Base-by-base conservation (phyloP, 108 stramenopile species). In the Licmophora abbreviata region DNA sequence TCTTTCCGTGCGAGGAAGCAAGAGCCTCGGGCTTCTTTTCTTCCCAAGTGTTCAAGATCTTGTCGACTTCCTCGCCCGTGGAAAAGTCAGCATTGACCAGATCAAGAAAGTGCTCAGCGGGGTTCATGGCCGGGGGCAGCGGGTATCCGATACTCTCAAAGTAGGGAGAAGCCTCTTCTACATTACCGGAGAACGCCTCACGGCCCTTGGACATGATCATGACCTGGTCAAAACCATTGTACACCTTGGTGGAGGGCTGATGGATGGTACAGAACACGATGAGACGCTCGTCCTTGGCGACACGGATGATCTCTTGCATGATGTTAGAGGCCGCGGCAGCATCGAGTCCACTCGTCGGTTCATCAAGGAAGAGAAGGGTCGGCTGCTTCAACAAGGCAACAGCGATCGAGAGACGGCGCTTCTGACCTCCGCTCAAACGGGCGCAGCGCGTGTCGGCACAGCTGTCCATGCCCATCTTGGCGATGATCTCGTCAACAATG, bases 351-450 rank as follows among this genome's bases (percentile, higher is more conserved):
- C 85, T 87, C 22, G 86, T 94, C 2, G 88, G 88, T 54, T 95
- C 92, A 56, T 94, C 95, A 25, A 95, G 68, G 42, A 95, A 77
- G 26, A 93, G 66, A 47, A 92, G 61, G 9, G 84, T 86, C 6
- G 93, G 96, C 52, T 90, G 70, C 52, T 95, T 86, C 53, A 97
- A 88, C 31, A 97, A 63, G 8, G 96, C 94, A 24, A 73, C 35
- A 17, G 74, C 80, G 27, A 81, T 44, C 17, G 64, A 66, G 28
- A 68, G 35, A 18, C 66, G 52, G 4, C 66, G 44, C 31, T 38
- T 24, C 36, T 68, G 66, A 9, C 66, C 66, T 17, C 66, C 66
- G 45, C 44, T 48, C 54, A 68, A 61, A 1, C 66, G 33, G 7
- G 52, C 46, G 29, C 48, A 49, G 12, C 31, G 17, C 14, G 66